Evolutionary conservation across 2,329 filamentous ascomycete species (phyloP), one percentile per base, ranked within the genome.

Genomic region (Curvularia eragrostidis): DNA sequence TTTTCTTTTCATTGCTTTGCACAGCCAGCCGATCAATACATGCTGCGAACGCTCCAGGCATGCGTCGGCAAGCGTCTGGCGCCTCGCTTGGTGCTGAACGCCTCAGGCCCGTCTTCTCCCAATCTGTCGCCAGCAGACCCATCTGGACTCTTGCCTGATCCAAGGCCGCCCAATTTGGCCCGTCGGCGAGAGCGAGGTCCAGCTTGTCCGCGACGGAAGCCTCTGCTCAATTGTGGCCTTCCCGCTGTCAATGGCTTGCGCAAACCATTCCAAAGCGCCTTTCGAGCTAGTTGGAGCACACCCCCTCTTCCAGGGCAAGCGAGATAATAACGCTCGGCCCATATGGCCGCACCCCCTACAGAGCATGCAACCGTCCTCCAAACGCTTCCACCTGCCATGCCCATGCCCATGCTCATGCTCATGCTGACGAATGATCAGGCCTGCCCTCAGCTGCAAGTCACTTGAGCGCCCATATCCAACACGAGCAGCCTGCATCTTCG

Each of bases 241-340:
- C 50, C 43, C 43, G 48, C 58, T 55, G 50, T 59, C 52, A 51
- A 65, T 61, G 61, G 65, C 62, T 68, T 62, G 64, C 64, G 53
- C 66, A 53, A 46, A 58, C 49, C 44, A 44, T 48, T 39, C 28
- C 28, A 52, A 54, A 50, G 44, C 19, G 38, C 21, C 52, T 36
- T 24, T 30, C 48, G 15, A 18, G 15, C 24, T 36, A 4, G 10
- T 36, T 13, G 19, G 24, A 6, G 5, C 32, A 38, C 9, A 13
- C 3, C 19, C 18, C 28, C 46, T 46, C 56, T 47, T 44, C 48
- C 38, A 58, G 32, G 42, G 15, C 52, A 61, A 71, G 68, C 68
- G 70, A 72, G 68, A 72, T 69, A 63, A 67, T 58, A 57, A 65
- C 64, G 67, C 66, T 64, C 58, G 52, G 34, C 38, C 47, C 44